Evolutionary conservation across 1,284 basidiomycete species (phyloP).

Genomic region (Calocybe gambosa): DNA sequence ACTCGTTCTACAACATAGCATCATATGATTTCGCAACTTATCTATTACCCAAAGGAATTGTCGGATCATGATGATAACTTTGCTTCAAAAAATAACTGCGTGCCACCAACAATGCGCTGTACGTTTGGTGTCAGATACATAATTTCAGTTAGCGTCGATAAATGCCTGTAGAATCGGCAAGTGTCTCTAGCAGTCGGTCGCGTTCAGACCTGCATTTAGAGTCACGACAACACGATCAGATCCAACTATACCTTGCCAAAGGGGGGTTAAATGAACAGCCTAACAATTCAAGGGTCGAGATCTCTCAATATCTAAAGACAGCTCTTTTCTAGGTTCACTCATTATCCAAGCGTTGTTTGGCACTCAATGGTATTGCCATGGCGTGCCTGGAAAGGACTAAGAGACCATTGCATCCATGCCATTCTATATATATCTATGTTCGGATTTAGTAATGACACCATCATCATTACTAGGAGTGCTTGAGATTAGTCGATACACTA

Average conservation of each 20-base stretch:
- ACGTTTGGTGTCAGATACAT: background rate
- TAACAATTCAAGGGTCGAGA: slow-evolving; percentile 6
- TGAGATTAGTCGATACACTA: background rate
- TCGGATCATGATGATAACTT: background rate
- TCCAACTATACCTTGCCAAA: slow-evolving; percentile 12
- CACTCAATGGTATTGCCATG: background rate
- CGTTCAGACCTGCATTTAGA: background rate
- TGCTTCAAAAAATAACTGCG: background rate
- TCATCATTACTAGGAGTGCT: background rate
- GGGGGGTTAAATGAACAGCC: slow-evolving; percentile 7
- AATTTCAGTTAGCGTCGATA: slow-evolving; percentile 3
- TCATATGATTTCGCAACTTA: slow-evolving; percentile 5
- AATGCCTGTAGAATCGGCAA: background rate
- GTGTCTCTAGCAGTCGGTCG: background rate
- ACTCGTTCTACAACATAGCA: background rate
- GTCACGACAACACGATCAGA: slow-evolving; percentile 4
- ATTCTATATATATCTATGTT: background rate
- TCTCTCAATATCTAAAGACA: slow-evolving; percentile 5
- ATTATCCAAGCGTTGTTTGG: background rate
- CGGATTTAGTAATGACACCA: background rate
- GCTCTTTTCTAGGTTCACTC: slow-evolving; percentile 1
- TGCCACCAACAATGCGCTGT: background rate
- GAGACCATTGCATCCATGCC: background rate
- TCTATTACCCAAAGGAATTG: background rate
- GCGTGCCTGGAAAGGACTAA: background rate